Percentiles rank a stretch among this genome's conserved stretches.
These are phyloP conservation scores for Phanerochaete sordida DNA, from an alignment of 768 basidiomycete species.

Conservation along the genomic window DNA sequence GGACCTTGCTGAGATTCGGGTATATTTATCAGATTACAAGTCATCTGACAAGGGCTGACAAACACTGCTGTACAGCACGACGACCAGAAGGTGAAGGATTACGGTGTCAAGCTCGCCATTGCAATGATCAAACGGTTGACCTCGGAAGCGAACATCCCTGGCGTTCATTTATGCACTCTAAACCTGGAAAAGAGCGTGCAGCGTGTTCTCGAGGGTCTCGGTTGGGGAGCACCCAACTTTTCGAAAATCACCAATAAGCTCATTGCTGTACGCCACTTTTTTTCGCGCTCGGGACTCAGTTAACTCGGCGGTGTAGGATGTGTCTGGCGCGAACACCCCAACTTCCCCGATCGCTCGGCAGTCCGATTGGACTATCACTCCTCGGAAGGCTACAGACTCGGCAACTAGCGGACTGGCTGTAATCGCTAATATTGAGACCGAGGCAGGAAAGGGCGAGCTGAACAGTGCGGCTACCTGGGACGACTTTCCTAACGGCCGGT, in stretches of 20 bases:
- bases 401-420: conserved; percentile 56
- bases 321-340: conserved; percentile 28
- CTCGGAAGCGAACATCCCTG: conserved; percentile 53
- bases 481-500: conserved; percentile 98
- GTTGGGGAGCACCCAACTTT: conserved; percentile 50
- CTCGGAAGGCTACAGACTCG: conserved; percentile 57
- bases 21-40: conserved; percentile 31
- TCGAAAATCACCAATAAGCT: conserved; percentile 50
- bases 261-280: conserved; percentile 64
- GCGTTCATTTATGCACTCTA: conserved; percentile 93
- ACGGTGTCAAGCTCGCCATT: conserved; percentile 84
- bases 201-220: conserved; percentile 73
- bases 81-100: conserved; percentile 91
- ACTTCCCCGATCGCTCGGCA: conserved; percentile 10
- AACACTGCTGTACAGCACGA: conserved; percentile 57
- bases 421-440: conserved; percentile 45
- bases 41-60: neutral
- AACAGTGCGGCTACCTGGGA: conserved; percentile 83
- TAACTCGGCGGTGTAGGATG: conserved; percentile 17
- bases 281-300: neutral
- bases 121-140: conserved; percentile 68
- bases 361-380: conserved; percentile 51
- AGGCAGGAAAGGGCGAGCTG: conserved; percentile 68
- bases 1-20: conserved; percentile 73
- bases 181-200: conserved; percentile 97